Evolutionary conservation across 345 rosid species (phyloP), one percentile per base, ranked within the genome.

Genomic region (Orychophragmus violaceus): DNA sequence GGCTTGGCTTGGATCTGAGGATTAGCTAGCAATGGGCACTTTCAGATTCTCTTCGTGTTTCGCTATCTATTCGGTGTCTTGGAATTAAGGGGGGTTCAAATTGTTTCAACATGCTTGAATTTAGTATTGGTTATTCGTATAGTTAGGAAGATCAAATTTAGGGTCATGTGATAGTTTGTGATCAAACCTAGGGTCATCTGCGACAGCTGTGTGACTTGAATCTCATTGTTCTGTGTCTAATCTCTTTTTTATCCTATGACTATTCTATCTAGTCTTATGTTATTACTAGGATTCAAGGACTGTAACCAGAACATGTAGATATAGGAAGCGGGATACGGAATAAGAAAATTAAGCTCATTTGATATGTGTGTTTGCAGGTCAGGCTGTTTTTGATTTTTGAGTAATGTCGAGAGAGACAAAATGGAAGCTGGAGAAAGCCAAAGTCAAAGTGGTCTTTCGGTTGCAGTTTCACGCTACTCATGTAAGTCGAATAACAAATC

Each of bases 381-480:
- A 77, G 69, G 62, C 76, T 67, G 59, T n/a, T 64, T 65, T 71
- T 82, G 70, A 70, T 60, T 58, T 69, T 56, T 36, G 59, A 74
- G 82, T 36, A 67, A 93, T 93, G 99, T 93, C 97, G 70, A 90
- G 95, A 78, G 61, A 80, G 41, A 60, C 90, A 4, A 90, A 77
- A 83, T 90, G 96, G 99, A 88, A 85, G 80, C 74, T 81, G 54
- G 99, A 93, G 86, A 93, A 93, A 82, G 86, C 90, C 39, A 93
- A 93, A 86, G 85, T 84, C 28, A 93, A 93, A 81, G 96, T 93
- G 35, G 98, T 93, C 59, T 93, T 93, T 75, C 86, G 99, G 32
- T 82, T 93, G 42, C 99, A 90, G 62, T 93, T 93, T 70, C 95
- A 93, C 70, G 97, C 99, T 62, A 93, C 96, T 7, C 92, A 93